Evolutionary conservation across 2,329 filamentous ascomycete species (phyloP).

Genomic region (Raffaelea deltoideospora): DNA sequence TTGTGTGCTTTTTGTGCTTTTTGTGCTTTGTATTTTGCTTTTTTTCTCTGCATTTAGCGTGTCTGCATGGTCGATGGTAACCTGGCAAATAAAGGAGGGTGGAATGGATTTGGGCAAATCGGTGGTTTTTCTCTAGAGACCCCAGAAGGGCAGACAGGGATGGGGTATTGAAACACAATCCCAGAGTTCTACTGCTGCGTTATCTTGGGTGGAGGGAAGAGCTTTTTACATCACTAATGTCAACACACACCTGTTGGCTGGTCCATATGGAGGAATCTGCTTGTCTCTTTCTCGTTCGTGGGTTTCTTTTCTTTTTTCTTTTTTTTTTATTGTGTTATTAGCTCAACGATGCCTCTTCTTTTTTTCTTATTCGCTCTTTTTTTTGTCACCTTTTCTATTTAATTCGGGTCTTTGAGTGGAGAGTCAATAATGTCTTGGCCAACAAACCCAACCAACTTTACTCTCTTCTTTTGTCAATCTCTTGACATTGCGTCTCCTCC

Average conservation of each 20-base stretch:
- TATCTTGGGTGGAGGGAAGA: too few species aligned
- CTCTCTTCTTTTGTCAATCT: slow-evolving; percentile 12
- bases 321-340: slow-evolving; percentile 23
- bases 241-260: slow-evolving; percentile 33
- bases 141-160: too few species aligned
- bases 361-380: slow-evolving; percentile 8
- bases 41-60: slow-evolving; percentile 3
- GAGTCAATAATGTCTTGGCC: too few species aligned
- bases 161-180: too few species aligned
- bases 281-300: background rate
- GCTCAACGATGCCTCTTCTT: slow-evolving; percentile 29
- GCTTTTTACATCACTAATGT: slow-evolving; percentile 23
- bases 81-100: slow-evolving; percentile 24
- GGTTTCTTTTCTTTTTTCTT: slow-evolving; percentile 1
- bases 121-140: slow-evolving; percentile 23
- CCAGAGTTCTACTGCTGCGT: too few species aligned
- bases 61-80: slow-evolving; percentile 19
- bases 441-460: slow-evolving; percentile 5
- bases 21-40: slow-evolving; percentile 8
- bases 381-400: too few species aligned
- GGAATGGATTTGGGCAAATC: slow-evolving; percentile 21
- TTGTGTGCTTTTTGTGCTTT: slow-evolving; percentile 15
- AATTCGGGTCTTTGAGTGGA: too few species aligned
- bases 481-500: slow-evolving; percentile 1
- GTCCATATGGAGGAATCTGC: slow-evolving; percentile 30